Percentiles rank a stretch among this genome's conserved stretches.
Evolutionary conservation across 768 basidiomycete genomes (phyloP).

Genomic region (Termitomyces sp.): DNA sequence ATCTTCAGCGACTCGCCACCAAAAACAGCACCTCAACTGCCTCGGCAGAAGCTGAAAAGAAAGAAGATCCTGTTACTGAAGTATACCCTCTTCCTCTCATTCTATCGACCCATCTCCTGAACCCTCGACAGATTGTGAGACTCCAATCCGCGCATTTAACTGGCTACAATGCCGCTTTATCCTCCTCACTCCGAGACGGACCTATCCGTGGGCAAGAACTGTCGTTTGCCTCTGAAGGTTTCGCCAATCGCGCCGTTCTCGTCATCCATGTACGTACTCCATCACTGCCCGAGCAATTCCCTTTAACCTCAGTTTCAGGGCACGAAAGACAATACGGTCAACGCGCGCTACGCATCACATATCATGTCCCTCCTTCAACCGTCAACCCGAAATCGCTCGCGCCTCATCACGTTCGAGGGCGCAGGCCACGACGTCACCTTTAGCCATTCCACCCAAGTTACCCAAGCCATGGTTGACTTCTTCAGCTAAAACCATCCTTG

Average conservation of each 20-base stretch:
- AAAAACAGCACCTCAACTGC: conserved; percentile 17
- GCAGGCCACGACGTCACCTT: conserved; percentile 50
- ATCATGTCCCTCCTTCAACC: conserved; percentile 41
- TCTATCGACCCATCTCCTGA: not conserved
- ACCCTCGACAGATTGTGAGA: conserved; percentile 51
- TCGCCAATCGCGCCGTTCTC: conserved; percentile 45
- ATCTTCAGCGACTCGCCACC: conserved; percentile 47
- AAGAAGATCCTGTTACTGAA: conserved; percentile 37
- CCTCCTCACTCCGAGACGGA: conserved; percentile 68
- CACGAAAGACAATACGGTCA: conserved; percentile 54
- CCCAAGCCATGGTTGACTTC: conserved; percentile 27
- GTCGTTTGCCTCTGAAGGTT: conserved; percentile 47
- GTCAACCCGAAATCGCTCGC: conserved; percentile 26
- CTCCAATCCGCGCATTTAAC: conserved; percentile 73
- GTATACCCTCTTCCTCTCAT: conserved; percentile 17
- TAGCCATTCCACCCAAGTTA: conserved; percentile 33
- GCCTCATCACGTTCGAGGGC: conserved; percentile 43
- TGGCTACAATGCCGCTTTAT: conserved; percentile 72
- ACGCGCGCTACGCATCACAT: conserved; percentile 44
- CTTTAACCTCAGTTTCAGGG: conserved; percentile 30
- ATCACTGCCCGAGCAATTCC: not conserved
- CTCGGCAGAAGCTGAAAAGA: conserved; percentile 10
- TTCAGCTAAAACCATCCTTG: conserved; percentile 11
- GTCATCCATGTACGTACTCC: conserved; percentile 53
- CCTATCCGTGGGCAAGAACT: conserved; percentile 59